phyloP scores from a whole-genome alignment of 164 flowering plant species.

The Magnolia changhungtana region DNA sequence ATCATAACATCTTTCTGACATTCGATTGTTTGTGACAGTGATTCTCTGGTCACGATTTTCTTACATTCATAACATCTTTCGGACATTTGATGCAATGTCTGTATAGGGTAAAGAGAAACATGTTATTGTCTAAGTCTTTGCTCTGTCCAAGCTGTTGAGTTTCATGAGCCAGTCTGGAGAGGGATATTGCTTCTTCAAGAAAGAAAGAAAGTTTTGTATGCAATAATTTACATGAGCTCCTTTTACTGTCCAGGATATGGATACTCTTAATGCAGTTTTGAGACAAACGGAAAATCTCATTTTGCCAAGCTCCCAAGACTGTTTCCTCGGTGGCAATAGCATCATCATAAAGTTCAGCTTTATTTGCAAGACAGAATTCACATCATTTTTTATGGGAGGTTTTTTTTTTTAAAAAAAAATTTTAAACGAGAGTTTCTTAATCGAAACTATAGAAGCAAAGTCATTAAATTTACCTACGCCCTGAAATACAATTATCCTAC shows the following conservation, averaged over 20 bases:
- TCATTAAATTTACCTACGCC: too few relatives aligned
- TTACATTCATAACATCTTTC: too few relatives aligned
- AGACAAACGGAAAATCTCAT: slow-evolving; percentile 32
- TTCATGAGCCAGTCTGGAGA: slow-evolving; percentile 44
- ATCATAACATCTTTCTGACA: slow-evolving; percentile 56
- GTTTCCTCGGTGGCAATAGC: slow-evolving; percentile 24
- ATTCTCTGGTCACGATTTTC: slow-evolving; percentile 58
- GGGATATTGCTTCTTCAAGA: slow-evolving; percentile 64
- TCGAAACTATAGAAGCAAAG: too few relatives aligned
- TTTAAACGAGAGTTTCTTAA: too few relatives aligned
- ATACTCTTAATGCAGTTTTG: slow-evolving; percentile 49
- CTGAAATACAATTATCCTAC: too few relatives aligned
- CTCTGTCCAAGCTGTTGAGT: slow-evolving; percentile 24
- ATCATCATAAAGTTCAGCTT: slow-evolving; percentile 31
- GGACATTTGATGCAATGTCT: slow-evolving; percentile 40
- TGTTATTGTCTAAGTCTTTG: slow-evolving; percentile 17
- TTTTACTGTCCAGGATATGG: slow-evolving; percentile 43
- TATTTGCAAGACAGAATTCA: slow-evolving; percentile 39
- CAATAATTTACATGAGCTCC: slow-evolving; percentile 34
- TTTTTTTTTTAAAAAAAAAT: too few relatives aligned
- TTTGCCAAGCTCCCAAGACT: slow-evolving; percentile 49
- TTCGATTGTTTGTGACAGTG: slow-evolving; percentile 49
- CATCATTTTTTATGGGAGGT: too few relatives aligned
- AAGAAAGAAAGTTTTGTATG: slow-evolving; percentile 63
- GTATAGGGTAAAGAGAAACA: slow-evolving; percentile 26